Evolutionary conservation across 768 basidiomycete species (phyloP).

Genomic region (Suillus discolor): DNA sequence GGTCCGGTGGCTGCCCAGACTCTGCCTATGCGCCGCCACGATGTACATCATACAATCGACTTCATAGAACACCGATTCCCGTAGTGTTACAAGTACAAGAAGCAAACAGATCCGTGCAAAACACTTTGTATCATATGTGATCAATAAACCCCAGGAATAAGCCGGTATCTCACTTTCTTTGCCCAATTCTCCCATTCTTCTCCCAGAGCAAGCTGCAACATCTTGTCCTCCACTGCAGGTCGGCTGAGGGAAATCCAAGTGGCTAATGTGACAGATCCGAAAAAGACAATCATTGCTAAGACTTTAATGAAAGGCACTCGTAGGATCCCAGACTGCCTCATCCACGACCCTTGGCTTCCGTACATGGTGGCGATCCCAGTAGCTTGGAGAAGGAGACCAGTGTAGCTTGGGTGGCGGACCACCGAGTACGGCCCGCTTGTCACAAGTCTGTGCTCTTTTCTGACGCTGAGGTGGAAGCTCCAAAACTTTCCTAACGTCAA

Average conservation of each 20-base stretch:
- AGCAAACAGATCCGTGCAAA: too few relatives aligned
- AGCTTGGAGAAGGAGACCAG: slow-evolving; percentile 15
- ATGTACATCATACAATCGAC: too few relatives aligned
- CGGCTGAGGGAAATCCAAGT: not conserved
- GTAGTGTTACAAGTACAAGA: too few relatives aligned
- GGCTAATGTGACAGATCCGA: too few relatives aligned
- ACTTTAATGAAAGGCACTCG: not conserved
- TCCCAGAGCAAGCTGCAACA: slow-evolving; percentile 32
- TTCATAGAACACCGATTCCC: too few relatives aligned
- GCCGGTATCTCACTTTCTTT: not conserved
- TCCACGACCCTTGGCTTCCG: slow-evolving; percentile 15
- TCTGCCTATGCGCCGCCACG: too few relatives aligned
- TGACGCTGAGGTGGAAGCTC: slow-evolving; percentile 30
- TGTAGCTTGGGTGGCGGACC: slow-evolving; percentile 34
- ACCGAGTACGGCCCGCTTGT: slow-evolving; percentile 30
- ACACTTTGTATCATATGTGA: too few relatives aligned
- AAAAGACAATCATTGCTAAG: too few relatives aligned
- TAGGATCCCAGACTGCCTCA: slow-evolving; percentile 13
- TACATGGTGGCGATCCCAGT: slow-evolving; percentile 6
- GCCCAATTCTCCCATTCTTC: slow-evolving; percentile 16
- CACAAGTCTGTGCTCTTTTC: slow-evolving; percentile 26
- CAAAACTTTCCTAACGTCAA: slow-evolving; percentile 25
- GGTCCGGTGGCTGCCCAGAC: too few relatives aligned
- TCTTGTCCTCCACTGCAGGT: slow-evolving; percentile 28
- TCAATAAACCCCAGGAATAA: too few relatives aligned